Base-by-base conservation (phyloP, 164 flowering plant genomes). In the Tetrastigma voinierianum region DNA sequence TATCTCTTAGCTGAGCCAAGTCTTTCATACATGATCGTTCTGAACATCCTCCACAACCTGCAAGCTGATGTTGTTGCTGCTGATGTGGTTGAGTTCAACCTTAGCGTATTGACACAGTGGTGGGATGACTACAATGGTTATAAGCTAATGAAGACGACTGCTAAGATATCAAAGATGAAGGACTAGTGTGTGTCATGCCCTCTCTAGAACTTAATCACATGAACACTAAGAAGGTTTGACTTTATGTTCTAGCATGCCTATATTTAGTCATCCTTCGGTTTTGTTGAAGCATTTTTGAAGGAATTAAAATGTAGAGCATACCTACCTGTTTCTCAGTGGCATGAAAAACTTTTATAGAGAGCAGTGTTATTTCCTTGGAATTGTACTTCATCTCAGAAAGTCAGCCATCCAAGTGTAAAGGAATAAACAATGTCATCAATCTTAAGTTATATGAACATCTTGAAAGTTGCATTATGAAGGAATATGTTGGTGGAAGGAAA, bases 121-220 rank as follows among this genome's bases (percentile, higher is more conserved):
- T 83, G 97, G 97, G 12, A 92, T 92, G 97, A 92, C 99, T 25
- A 94, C 93, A 2, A 95, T 95, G 99, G 99, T 95, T 69, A 96
- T 97, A 95, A 95, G 81, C 74, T 95, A 53, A 97, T 92, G 99
- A 77, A 97, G 92, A 69, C 74, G 59, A 69, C 94, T 1, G 97
- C 97, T 16, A 92, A 83, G 80, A 90, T 95, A 47, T 90, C 99
- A 32, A 95, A 32, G 82, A 69, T 91, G 75, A 81, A 49, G 49
- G 5, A 24, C 66, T 8, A 51, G 54, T 51, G n/a, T 51, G 54
- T n/a, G n/a, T n/a, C n/a, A n/a, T n/a, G n/a, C 54, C 17, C 40
- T 32, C 40, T 32, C 40, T 32, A 7, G 40, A 4, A 32, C 0
- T 32, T 32, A 32, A 32, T 32, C 40, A 32, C n/a, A n/a, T n/a